These are phyloP conservation scores for Russula sp. DNA, from an alignment of 768 basidiomycete genomes.

Conservation along the genomic window DNA sequence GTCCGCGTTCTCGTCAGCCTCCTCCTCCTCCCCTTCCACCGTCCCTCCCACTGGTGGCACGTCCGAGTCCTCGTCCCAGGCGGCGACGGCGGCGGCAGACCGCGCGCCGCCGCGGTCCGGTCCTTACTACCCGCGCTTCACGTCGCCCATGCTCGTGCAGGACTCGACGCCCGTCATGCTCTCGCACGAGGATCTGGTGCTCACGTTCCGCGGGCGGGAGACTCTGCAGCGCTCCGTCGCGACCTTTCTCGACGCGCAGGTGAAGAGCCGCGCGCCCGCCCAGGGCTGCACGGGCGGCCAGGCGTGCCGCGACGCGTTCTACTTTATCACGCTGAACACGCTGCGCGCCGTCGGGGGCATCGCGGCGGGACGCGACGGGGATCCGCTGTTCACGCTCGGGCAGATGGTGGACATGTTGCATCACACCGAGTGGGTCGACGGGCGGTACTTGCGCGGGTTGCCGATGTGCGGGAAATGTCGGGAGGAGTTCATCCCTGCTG, in stretches of 20 bases:
- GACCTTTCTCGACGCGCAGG: slow-evolving; percentile 50
- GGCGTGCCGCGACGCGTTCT: slow-evolving; percentile 63
- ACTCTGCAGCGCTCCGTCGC: slow-evolving; percentile 55
- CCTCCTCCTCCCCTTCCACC: slow-evolving; percentile 7
- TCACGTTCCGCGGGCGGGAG: slow-evolving; percentile 59
- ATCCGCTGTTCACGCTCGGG: slow-evolving; percentile 61
- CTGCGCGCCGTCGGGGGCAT: slow-evolving; percentile 67
- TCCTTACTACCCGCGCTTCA: slow-evolving; percentile 17
- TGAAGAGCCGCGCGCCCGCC: slow-evolving; percentile 46
- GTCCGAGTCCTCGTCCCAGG: neutral
- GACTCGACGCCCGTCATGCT: slow-evolving; percentile 26
- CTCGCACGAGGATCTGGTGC: slow-evolving; percentile 35
- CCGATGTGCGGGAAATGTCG: slow-evolving; percentile 49
- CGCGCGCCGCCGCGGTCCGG: neutral
- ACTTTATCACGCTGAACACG: slow-evolving; percentile 69
- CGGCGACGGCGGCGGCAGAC: neutral
- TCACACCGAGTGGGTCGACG: slow-evolving; percentile 65
- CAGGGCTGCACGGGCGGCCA: slow-evolving; percentile 39
- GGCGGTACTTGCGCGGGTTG: slow-evolving; percentile 44
- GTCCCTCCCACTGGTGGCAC: no score
- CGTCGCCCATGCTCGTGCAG: slow-evolving; percentile 9
- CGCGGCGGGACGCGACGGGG: slow-evolving; percentile 65
- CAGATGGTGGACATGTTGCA: slow-evolving; percentile 70
- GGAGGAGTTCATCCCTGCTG: slow-evolving; percentile 39
- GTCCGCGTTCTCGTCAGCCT: slow-evolving; percentile 6